phyloP scores from a whole-genome alignment of 2,329 filamentous ascomycete genomes.

The Hirsutella thompsonii region DNA sequence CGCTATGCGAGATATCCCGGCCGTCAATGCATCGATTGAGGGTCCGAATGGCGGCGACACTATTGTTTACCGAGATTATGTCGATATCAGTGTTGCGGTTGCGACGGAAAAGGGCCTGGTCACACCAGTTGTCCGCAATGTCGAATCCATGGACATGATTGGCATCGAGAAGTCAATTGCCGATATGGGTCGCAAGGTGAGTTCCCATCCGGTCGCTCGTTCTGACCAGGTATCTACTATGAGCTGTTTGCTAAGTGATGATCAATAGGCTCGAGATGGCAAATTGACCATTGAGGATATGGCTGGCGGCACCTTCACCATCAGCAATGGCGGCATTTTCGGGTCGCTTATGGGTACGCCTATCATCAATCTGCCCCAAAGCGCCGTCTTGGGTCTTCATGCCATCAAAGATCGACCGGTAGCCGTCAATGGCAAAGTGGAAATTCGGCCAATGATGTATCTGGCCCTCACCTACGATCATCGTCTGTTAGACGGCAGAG shows the following conservation, averaged over 20 bases:
- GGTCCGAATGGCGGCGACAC: conserved; percentile 91
- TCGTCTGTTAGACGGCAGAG: conserved; percentile 83
- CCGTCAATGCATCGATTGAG: conserved; percentile 93
- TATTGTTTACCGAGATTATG: conserved; percentile 96
- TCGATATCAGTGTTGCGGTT: conserved; percentile 94
- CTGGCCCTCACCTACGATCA: conserved; percentile 96
- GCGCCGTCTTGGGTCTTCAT: conserved; percentile 82
- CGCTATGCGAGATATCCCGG: conserved; percentile 89
- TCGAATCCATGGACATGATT: conserved; percentile 76
- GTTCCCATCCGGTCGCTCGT: too few relatives aligned
- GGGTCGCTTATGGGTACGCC: conserved; percentile 95
- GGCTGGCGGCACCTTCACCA: conserved; percentile 96
- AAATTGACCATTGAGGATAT: conserved; percentile 99
- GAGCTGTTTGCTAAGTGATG: not conserved
- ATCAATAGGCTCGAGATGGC: conserved; percentile 66
- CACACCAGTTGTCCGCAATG: conserved; percentile 90
- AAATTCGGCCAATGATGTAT: conserved; percentile 99
- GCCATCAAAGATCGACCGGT: conserved; percentile 93
- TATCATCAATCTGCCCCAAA: conserved; percentile 95
- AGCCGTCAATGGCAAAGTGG: conserved; percentile 83
- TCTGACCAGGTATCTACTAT: too few relatives aligned
- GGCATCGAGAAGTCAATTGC: conserved; percentile 85
- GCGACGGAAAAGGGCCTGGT: conserved; percentile 96
- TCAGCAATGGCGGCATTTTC: conserved; percentile 95
- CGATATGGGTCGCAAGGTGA: conserved; percentile 87